phyloP scores from a whole-genome alignment of 1,284 basidiomycete genomes.

The Pterula multifida region DNA sequence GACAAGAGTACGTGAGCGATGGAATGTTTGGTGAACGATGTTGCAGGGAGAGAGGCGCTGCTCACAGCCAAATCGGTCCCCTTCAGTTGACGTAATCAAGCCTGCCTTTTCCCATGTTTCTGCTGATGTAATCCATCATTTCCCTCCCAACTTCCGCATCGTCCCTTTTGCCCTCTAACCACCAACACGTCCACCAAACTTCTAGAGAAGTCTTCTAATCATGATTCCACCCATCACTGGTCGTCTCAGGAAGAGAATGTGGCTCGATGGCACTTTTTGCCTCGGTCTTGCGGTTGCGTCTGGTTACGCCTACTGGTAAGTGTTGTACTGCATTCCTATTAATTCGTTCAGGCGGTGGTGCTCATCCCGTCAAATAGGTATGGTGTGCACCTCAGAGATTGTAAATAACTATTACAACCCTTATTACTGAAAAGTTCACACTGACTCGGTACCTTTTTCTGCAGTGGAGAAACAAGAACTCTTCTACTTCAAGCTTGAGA shows the following conservation, averaged over 20 bases:
- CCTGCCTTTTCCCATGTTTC: neutral
- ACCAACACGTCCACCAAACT: slow-evolving; percentile 13
- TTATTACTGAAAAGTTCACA: slow-evolving; percentile 2
- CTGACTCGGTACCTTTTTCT: slow-evolving; percentile 6
- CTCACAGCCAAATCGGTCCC: neutral
- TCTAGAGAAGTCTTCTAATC: slow-evolving; percentile 7
- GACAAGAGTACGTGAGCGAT: neutral
- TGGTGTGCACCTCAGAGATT: slow-evolving; percentile 57
- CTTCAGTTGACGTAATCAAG: neutral
- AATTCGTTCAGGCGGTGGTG: slow-evolving; percentile 10
- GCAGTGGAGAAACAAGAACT: slow-evolving; percentile 71
- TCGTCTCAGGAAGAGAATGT: slow-evolving; percentile 80
- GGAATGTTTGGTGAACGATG: neutral
- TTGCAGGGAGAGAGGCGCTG: neutral
- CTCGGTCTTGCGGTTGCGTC: slow-evolving; percentile 61
- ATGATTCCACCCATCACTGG: slow-evolving; percentile 76
- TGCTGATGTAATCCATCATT: neutral
- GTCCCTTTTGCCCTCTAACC: slow-evolving; percentile 22
- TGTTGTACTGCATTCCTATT: slow-evolving; percentile 10
- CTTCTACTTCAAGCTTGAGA: slow-evolving; percentile 76
- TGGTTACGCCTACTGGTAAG: slow-evolving; percentile 74
- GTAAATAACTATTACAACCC: slow-evolving; percentile 33
- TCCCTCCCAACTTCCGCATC: slow-evolving; percentile 13
- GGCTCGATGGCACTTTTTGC: slow-evolving; percentile 63
- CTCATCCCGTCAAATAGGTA: slow-evolving; percentile 42